These are phyloP conservation scores for Pleurotus ostreatus DNA, from an alignment of 768 basidiomycete species.

Conservation along the genomic window DNA sequence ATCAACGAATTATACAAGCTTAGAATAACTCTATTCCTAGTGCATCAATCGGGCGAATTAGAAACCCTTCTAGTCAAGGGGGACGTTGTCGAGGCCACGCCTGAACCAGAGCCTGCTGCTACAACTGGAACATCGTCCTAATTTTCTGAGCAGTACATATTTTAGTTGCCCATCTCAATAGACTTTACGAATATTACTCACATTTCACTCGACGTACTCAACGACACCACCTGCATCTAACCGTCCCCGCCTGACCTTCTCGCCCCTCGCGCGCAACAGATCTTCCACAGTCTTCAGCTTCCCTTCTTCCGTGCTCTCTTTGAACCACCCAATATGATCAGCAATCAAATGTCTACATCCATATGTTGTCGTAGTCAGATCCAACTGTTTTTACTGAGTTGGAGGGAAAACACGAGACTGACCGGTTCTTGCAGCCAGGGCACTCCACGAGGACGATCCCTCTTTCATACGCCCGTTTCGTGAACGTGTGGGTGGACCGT, in stretches of 20 bases:
- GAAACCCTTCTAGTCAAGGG: slow-evolving; percentile 75
- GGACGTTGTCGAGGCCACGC: slow-evolving; percentile 57
- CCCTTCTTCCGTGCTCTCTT: slow-evolving; percentile 72
- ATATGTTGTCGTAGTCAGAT: neutral
- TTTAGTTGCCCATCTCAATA: neutral
- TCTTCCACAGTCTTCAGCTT: slow-evolving; percentile 80
- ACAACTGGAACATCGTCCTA: neutral
- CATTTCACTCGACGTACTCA: slow-evolving; percentile 41
- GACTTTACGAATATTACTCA: neutral
- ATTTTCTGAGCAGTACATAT: neutral
- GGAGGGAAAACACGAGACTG: slow-evolving; percentile 20
- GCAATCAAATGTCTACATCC: slow-evolving; percentile 74
- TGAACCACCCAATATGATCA: slow-evolving; percentile 91
- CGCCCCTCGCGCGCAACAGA: slow-evolving; percentile 72
- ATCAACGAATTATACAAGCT: neutral
- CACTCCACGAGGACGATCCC: slow-evolving; percentile 92
- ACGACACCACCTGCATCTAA: slow-evolving; percentile 48
- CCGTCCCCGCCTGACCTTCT: slow-evolving; percentile 57
- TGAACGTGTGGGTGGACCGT: slow-evolving; percentile 87
- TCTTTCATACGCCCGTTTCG: slow-evolving; percentile 76
- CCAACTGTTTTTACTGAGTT: neutral
- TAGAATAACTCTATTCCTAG: slow-evolving; percentile 32
- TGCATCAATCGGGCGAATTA: slow-evolving; percentile 96
- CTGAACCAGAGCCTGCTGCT: slow-evolving; percentile 5
- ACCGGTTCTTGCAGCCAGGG: slow-evolving; percentile 87